Conservation (phyloP, 208 protist genomes). For the Blechomonas ayalai region DNA sequence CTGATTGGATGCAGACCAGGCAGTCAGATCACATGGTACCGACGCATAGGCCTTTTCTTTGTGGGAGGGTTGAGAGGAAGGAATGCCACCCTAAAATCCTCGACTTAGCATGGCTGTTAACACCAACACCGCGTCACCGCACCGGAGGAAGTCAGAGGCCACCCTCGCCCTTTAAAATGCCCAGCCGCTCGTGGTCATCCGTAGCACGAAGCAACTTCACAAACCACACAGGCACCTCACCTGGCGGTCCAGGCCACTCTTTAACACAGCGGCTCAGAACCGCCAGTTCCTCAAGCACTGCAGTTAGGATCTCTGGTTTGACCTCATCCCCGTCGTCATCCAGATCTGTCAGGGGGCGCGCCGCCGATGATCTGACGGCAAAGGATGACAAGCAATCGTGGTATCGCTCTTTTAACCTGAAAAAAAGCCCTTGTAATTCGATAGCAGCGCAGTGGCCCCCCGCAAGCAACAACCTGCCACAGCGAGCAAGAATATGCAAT, state of each 20-base stretch:
- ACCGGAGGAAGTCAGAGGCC: too few relatives aligned
- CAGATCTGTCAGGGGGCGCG: background rate
- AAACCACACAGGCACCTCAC: slow-evolving; percentile 18
- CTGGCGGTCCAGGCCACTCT: slow-evolving; percentile 4
- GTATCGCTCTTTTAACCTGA: slow-evolving; percentile 17
- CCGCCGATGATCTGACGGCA: slow-evolving; percentile 5
- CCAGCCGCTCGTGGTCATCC: slow-evolving; percentile 48
- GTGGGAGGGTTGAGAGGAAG: too few relatives aligned
- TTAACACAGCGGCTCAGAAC: slow-evolving; percentile 18
- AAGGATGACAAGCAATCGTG: slow-evolving; percentile 10
- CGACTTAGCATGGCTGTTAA: too few relatives aligned
- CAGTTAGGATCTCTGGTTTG: slow-evolving; percentile 5
- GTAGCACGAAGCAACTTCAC: slow-evolving; percentile 14
- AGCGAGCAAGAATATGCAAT: slow-evolving; percentile 20
- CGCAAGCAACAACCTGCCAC: slow-evolving; percentile 17
- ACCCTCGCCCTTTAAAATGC: slow-evolving; percentile 22
- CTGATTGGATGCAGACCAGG: too few relatives aligned
- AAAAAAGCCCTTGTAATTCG: slow-evolving; percentile 14
- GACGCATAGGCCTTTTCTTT: too few relatives aligned
- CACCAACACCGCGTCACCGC: too few relatives aligned
- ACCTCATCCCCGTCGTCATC: background rate
- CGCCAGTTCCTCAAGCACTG: slow-evolving; percentile 26
- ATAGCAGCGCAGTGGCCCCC: slow-evolving; percentile 3
- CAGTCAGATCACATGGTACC: too few relatives aligned
- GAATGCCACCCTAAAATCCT: too few relatives aligned